Evolutionary conservation across 345 rosid genomes (phyloP).

Genomic region (Theobroma cacao): DNA sequence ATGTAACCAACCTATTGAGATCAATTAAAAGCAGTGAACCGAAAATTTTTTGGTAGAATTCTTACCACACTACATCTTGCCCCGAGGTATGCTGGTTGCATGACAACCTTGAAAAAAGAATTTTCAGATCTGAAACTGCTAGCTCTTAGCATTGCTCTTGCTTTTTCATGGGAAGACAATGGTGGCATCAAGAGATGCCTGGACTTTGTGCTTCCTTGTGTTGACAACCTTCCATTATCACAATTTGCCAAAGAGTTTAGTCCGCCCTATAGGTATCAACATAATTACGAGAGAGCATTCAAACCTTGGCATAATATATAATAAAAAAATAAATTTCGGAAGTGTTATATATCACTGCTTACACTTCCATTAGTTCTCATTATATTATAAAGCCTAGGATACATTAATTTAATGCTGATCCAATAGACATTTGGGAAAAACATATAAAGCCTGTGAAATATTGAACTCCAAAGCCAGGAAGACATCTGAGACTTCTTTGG

Average conservation of each 20-base stretch:
- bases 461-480: not conserved
- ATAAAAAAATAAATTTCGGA: not conserved
- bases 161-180: not conserved
- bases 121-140: constrained; percentile 5
- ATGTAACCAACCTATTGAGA: not conserved
- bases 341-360: not conserved
- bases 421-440: not conserved
- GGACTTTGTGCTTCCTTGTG: not conserved
- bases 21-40: not conserved
- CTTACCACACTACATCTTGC: not conserved
- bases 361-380: not conserved
- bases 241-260: not conserved
- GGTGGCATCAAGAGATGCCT: not conserved
- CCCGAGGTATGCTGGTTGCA: not conserved
- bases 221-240: not conserved
- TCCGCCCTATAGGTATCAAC: not conserved
- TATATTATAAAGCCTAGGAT: not conserved
- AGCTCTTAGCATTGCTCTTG: not conserved
- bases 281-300: not conserved
- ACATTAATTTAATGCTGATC: not conserved
- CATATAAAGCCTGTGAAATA: not conserved
- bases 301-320: not conserved
- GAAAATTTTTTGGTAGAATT: not conserved
- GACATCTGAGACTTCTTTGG: not conserved
- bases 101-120: constrained; percentile 11